These are phyloP conservation scores for Cydonia oblonga DNA, from an alignment of 331 rosid species.

Conservation along the genomic window DNA sequence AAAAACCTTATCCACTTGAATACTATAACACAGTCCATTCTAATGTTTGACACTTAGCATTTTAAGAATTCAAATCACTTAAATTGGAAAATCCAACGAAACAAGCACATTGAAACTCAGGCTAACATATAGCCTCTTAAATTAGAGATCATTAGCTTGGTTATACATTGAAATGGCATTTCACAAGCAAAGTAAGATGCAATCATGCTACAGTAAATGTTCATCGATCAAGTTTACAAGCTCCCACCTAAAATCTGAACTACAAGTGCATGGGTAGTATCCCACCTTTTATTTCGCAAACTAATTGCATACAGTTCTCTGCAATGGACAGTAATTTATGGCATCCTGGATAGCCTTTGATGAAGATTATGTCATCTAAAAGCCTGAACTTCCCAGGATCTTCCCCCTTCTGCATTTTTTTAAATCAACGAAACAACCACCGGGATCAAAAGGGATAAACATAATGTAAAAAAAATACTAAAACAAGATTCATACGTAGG, in stretches of 20 bases:
- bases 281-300: slow-evolving; percentile 73
- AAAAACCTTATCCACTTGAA: background rate
- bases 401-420: slow-evolving; percentile 57
- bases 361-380: slow-evolving; percentile 64
- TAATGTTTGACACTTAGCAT: background rate
- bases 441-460: background rate
- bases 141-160: background rate
- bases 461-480: background rate
- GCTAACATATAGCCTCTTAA: too few relatives aligned
- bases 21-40: background rate
- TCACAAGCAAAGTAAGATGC: background rate
- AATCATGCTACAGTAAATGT: background rate
- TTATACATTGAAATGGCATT: background rate
- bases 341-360: slow-evolving; percentile 75
- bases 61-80: background rate
- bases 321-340: slow-evolving; percentile 48
- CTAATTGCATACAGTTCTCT: slow-evolving; percentile 71
- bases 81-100: background rate
- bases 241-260: background rate
- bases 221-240: background rate
- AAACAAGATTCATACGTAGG: too few relatives aligned
- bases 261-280: background rate
- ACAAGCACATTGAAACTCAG: background rate
- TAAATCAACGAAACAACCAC: slow-evolving; percentile 8
- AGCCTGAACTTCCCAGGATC: slow-evolving; percentile 85